Evolutionary conservation across 2,329 filamentous ascomycete species (phyloP).

Genomic region (Calycina herbarum): DNA sequence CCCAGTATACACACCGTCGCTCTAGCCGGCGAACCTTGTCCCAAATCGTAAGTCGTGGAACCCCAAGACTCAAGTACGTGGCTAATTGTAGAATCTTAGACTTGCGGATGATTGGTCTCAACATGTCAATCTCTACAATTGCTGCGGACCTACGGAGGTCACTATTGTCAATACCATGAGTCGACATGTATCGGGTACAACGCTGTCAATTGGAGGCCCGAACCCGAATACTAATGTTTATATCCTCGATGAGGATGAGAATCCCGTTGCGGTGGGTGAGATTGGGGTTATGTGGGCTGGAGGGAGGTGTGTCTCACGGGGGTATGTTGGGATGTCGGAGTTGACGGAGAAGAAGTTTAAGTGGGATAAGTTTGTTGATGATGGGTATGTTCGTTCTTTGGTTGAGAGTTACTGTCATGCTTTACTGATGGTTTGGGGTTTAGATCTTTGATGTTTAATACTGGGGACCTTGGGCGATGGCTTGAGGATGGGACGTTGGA

Average conservation of each 20-base stretch:
- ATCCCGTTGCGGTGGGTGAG: conserved; percentile 42
- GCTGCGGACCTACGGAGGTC: conserved; percentile 60
- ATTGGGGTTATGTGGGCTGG: conserved; percentile 47
- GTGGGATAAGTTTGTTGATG: conserved; percentile 50
- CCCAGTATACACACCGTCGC: conserved; percentile 54
- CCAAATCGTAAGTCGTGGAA: conserved; percentile 41
- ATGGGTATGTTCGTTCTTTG: conserved; percentile 45
- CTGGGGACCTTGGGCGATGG: conserved; percentile 59
- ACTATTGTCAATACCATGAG: conserved; percentile 61
- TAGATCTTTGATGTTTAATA: conserved; percentile 57
- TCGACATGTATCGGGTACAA: conserved; percentile 46
- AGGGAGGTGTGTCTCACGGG: conserved; percentile 39
- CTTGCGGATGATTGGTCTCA: conserved; percentile 58
- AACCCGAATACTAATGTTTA: conserved; percentile 57
- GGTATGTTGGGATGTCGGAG: conserved; percentile 39
- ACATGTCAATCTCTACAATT: conserved; percentile 52
- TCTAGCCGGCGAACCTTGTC: conserved; percentile 56
- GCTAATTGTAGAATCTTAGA: conserved; percentile 22
- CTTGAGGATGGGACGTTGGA: conserved; percentile 44
- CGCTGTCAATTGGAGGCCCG: conserved; percentile 54
- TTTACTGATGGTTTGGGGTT: background rate
- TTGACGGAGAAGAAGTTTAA: conserved; percentile 52
- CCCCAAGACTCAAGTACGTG: background rate
- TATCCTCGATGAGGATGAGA: conserved; percentile 43
- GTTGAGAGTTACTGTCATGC: background rate